Percentiles rank a stretch among this genome's conserved stretches.
Evolutionary conservation across 2,329 filamentous ascomycete species (phyloP).

Genomic region (Fusarium cyanostomum): DNA sequence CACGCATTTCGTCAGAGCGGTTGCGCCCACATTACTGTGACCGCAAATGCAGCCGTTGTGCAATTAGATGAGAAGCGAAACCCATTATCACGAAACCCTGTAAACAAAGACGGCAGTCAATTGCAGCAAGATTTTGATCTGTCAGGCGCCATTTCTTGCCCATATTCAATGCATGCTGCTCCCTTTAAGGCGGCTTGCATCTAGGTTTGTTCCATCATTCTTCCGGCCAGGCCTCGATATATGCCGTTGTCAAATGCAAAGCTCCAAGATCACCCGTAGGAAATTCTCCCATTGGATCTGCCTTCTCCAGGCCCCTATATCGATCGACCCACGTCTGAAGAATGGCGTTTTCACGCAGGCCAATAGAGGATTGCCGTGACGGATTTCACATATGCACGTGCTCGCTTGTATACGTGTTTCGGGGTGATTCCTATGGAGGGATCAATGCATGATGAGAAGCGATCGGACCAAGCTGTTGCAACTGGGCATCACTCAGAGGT

Average conservation of each 20-base stretch:
- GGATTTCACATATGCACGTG: conserved; percentile 10
- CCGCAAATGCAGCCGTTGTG: conserved; percentile 10
- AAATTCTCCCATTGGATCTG: conserved; percentile 34
- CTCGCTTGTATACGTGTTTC: background rate
- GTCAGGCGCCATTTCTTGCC: conserved; percentile 25
- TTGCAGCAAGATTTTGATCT: conserved; percentile 28
- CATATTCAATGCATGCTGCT: conserved; percentile 23
- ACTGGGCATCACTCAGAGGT: background rate
- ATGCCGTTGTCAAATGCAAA: conserved; percentile 25
- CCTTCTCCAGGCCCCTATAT: conserved; percentile 22
- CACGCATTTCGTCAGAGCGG: conserved; percentile 4
- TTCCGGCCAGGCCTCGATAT: conserved; percentile 1
- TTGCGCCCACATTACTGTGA: conserved; percentile 6
- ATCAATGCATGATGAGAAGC: conserved; percentile 3
- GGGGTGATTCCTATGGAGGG: background rate
- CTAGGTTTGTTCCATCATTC: conserved; percentile 19
- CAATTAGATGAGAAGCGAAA: conserved; percentile 22
- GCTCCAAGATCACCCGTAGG: conserved; percentile 12
- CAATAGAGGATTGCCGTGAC: conserved; percentile 18
- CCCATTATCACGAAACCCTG: conserved; percentile 26
- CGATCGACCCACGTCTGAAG: conserved; percentile 24
- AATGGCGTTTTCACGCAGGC: conserved; percentile 21
- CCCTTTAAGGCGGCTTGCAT: conserved; percentile 14
- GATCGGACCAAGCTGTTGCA: background rate
- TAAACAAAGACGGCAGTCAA: conserved; percentile 10